These are phyloP conservation scores for Irpex lacteus DNA, from an alignment of 1,284 basidiomycete genomes.

Conservation along the genomic window DNA sequence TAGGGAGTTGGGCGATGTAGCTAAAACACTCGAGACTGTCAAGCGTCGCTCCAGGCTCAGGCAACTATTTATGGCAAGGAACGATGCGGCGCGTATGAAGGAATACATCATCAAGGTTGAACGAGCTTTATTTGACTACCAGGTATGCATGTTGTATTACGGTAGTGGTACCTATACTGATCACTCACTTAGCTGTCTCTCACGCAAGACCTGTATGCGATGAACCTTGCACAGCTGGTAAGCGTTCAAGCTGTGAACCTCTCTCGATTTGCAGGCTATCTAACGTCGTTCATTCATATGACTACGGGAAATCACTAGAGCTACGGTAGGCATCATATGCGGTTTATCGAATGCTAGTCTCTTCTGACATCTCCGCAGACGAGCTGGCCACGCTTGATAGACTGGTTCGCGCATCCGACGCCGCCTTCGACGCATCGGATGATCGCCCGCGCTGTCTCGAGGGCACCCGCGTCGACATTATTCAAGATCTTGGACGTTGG, in stretches of 20 bases:
- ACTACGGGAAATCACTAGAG: too few species aligned
- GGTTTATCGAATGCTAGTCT: too few species aligned
- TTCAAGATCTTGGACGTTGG: background rate
- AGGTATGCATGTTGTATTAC: background rate
- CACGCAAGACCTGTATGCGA: too few species aligned
- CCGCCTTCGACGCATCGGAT: background rate
- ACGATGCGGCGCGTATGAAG: background rate
- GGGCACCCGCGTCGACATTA: background rate
- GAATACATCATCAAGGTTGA: background rate
- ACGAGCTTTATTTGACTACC: background rate
- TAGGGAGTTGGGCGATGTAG: too few species aligned
- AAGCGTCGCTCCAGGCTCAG: too few species aligned
- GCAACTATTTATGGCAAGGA: background rate
- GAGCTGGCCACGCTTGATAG: background rate
- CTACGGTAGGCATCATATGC: too few species aligned
- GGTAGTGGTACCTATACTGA: background rate
- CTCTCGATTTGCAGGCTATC: too few species aligned
- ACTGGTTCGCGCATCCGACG: background rate
- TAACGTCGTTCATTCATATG: too few species aligned
- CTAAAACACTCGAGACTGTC: too few species aligned
- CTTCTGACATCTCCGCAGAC: background rate
- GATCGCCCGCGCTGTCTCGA: background rate
- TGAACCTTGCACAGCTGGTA: too few species aligned
- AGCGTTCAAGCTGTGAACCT: too few species aligned
- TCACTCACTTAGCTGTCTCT: background rate